Percentiles rank a stretch among this genome's conserved stretches.
phyloP scores from a whole-genome alignment of 305 asterid genomes.

The Petunia hybrid region DNA sequence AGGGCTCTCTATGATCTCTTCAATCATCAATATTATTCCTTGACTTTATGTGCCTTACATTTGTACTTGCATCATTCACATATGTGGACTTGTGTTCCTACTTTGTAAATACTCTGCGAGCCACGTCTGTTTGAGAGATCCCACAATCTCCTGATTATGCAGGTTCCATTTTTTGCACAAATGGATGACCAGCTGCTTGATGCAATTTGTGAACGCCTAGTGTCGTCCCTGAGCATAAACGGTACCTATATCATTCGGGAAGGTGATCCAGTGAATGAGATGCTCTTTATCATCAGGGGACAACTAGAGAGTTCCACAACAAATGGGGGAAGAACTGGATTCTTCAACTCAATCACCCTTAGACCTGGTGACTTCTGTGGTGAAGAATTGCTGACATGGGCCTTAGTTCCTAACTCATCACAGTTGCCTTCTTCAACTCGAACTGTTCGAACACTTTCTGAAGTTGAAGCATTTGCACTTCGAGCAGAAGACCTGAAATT shows the following conservation, averaged over 20 bases:
- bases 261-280: conserved; percentile 90
- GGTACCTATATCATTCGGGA: conserved; percentile 76
- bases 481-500: conserved; percentile 89
- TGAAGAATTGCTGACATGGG: conserved; percentile 96
- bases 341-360: conserved; percentile 85
- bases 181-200: conserved; percentile 95
- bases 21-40: not conserved
- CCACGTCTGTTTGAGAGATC: conserved; percentile 25
- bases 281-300: conserved; percentile 90
- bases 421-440: conserved; percentile 89
- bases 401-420: conserved; percentile 75
- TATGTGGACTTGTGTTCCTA: not conserved
- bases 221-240: conserved; percentile 79
- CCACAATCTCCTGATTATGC: conserved; percentile 20
- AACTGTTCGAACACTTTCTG: conserved; percentile 78
- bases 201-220: conserved; percentile 90
- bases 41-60: not conserved
- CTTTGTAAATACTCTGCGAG: not conserved
- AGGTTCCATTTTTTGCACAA: conserved; percentile 96
- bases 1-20: not conserved
- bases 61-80: conserved; percentile 13
- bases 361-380: conserved; percentile 91
- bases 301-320: conserved; percentile 94
- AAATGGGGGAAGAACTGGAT: conserved; percentile 87
- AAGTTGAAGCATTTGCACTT: conserved; percentile 91